Evolutionary conservation across 2,329 filamentous ascomycete genomes (phyloP).

Genomic region (Penicillium occitanis): DNA sequence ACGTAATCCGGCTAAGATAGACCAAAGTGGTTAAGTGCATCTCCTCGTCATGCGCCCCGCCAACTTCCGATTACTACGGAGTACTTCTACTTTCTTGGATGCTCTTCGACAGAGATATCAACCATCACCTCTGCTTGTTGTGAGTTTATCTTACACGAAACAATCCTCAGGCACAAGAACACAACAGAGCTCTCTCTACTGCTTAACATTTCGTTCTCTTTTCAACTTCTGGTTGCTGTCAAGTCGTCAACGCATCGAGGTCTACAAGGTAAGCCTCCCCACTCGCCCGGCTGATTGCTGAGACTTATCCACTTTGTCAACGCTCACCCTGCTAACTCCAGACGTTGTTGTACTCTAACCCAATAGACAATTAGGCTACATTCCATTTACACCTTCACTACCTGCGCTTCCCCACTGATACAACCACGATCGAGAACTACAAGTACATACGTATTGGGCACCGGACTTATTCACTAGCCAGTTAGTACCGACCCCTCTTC

Average conservation of each 20-base stretch:
- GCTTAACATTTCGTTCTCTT: not conserved
- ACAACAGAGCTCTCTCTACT: not conserved
- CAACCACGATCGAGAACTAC: not conserved
- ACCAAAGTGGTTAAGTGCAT: conserved; percentile 4
- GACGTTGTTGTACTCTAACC: not conserved
- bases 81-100: not conserved
- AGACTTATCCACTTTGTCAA: conserved; percentile 2
- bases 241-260: not conserved
- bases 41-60: conserved; percentile 23
- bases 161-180: not conserved
- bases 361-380: conserved; percentile 2
- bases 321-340: not conserved
- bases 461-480: conserved; percentile 11
- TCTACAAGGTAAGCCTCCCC: conserved; percentile 2
- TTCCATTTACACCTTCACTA: not conserved
- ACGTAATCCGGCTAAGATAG: conserved; percentile 5
- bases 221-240: not conserved
- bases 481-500: conserved; percentile 12
- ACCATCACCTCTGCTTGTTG: not conserved
- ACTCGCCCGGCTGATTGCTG: conserved; percentile 19
- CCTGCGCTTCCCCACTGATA: not conserved
- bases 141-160: not conserved
- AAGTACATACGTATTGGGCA: conserved; percentile 12
- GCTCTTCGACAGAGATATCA: not conserved
- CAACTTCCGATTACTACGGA: conserved; percentile 10